Conservation (phyloP, 805 yeast species). For the Kodamaea restingae region DNA sequence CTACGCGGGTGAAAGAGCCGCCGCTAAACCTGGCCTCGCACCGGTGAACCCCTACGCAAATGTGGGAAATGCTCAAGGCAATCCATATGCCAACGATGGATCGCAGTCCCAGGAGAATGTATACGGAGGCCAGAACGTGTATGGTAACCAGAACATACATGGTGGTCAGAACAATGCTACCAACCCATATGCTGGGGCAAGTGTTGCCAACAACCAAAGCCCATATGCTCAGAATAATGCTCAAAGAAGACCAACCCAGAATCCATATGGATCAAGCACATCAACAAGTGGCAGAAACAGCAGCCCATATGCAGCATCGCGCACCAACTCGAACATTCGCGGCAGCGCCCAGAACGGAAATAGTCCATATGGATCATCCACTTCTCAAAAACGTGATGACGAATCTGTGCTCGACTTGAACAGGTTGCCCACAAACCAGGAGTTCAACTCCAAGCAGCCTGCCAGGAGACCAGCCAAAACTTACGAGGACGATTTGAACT, state of each 20-base stretch:
- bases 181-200: constrained; percentile 8
- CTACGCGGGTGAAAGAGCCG: constrained; percentile 44
- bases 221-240: neutral
- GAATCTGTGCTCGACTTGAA: constrained; percentile 37
- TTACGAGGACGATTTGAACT: constrained; percentile 29
- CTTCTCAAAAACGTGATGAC: constrained; percentile 17
- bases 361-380: constrained; percentile 13
- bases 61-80: constrained; percentile 11
- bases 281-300: neutral
- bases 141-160: neutral
- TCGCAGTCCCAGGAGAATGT: too few species aligned
- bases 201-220: neutral
- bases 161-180: constrained; percentile 1
- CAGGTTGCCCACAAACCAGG: constrained; percentile 31
- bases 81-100: constrained; percentile 8
- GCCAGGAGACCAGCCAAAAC: constrained; percentile 15
- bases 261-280: neutral
- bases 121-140: too few species aligned
- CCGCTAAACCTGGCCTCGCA: constrained; percentile 31
- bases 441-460: constrained; percentile 15
- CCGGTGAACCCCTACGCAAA: constrained; percentile 43
- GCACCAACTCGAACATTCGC: neutral
- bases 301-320: neutral
- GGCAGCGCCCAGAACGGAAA: constrained; percentile 1
- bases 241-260: too few species aligned